phyloP scores from a whole-genome alignment of 805 yeast genomes.

The Hanseniaspora occidentalis region DNA sequence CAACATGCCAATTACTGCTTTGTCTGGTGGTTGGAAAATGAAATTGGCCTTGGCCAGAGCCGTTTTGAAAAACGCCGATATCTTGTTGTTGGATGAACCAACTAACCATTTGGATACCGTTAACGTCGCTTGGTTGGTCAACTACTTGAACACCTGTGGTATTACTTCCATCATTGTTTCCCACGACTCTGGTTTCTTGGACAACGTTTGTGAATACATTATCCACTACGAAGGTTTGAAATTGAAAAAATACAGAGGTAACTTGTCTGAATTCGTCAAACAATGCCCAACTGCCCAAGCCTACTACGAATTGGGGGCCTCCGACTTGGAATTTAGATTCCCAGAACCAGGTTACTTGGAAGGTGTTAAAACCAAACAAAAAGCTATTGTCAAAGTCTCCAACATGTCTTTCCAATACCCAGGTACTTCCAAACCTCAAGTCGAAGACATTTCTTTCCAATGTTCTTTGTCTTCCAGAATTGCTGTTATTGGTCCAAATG shows the following conservation, averaged over 20 bases:
- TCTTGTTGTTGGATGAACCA: slow-evolving; percentile 97
- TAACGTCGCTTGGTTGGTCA: slow-evolving; percentile 98
- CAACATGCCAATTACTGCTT: slow-evolving; percentile 83
- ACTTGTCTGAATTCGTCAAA: slow-evolving; percentile 96
- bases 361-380: slow-evolving; percentile 99
- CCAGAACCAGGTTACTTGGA: slow-evolving; percentile 99
- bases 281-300: slow-evolving; percentile 98
- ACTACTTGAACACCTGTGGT: slow-evolving; percentile 98
- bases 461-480: slow-evolving; percentile 98
- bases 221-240: slow-evolving; percentile 99
- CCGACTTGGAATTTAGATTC: slow-evolving; percentile 92
- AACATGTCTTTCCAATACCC: slow-evolving; percentile 99
- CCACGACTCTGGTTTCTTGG: slow-evolving; percentile 99
- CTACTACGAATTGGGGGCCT: slow-evolving; percentile 97
- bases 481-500: slow-evolving; percentile 99
- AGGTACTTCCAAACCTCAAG: slow-evolving; percentile 96
- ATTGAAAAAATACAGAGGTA: slow-evolving; percentile 99
- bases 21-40: slow-evolving; percentile 99
- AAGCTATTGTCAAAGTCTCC: slow-evolving; percentile 97
- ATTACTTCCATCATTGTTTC: slow-evolving; percentile 97
- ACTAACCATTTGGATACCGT: slow-evolving; percentile 99
- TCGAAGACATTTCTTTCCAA: slow-evolving; percentile 87
- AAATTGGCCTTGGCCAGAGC: slow-evolving; percentile 99
- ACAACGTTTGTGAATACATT: slow-evolving; percentile 93
- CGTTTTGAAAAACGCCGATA: slow-evolving; percentile 96